These are phyloP conservation scores for Vanrija pseudolonga DNA, from an alignment of 1,284 basidiomycete species.

Conservation along the genomic window DNA sequence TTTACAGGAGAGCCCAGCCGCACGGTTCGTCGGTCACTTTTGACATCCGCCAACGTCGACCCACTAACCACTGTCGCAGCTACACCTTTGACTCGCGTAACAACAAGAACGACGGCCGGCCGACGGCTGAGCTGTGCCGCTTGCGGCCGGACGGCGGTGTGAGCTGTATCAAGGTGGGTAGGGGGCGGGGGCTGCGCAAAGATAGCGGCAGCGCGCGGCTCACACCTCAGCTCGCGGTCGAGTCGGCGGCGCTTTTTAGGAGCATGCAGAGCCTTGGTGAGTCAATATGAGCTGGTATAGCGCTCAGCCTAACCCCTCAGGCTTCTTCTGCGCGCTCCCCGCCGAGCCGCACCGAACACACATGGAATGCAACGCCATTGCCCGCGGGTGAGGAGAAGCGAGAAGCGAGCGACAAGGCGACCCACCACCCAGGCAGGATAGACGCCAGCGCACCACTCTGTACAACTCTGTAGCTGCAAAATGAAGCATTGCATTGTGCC, in stretches of 20 bases:
- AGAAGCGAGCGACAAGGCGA: too few relatives aligned
- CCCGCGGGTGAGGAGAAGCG: too few relatives aligned
- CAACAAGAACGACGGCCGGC: conserved; percentile 51
- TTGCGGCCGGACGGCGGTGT: conserved; percentile 50
- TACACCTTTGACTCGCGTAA: conserved; percentile 41
- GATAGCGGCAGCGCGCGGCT: neutral
- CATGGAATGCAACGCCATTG: conserved; percentile 67
- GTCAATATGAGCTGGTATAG: conserved; percentile 1
- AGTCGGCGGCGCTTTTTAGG: conserved; percentile 64
- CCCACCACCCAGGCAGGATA: too few relatives aligned
- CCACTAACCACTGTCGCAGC: conserved; percentile 11
- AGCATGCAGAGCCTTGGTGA: conserved; percentile 60
- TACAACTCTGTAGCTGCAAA: too few relatives aligned
- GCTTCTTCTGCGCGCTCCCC: conserved; percentile 70
- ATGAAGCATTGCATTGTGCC: too few relatives aligned
- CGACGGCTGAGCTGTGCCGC: conserved; percentile 60
- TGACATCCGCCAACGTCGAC: conserved; percentile 24
- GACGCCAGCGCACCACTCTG: too few relatives aligned
- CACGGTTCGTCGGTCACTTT: conserved; percentile 56
- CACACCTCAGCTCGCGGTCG: conserved; percentile 59
- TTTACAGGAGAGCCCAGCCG: conserved; percentile 19
- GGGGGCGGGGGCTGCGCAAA: neutral
- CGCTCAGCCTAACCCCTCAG: conserved; percentile 52
- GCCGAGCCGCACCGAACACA: conserved; percentile 67
- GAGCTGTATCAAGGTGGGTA: conserved; percentile 63